These are phyloP conservation scores for Metschnikowia arizonensis DNA, from an alignment of 805 yeast genomes.

Conservation along the genomic window DNA sequence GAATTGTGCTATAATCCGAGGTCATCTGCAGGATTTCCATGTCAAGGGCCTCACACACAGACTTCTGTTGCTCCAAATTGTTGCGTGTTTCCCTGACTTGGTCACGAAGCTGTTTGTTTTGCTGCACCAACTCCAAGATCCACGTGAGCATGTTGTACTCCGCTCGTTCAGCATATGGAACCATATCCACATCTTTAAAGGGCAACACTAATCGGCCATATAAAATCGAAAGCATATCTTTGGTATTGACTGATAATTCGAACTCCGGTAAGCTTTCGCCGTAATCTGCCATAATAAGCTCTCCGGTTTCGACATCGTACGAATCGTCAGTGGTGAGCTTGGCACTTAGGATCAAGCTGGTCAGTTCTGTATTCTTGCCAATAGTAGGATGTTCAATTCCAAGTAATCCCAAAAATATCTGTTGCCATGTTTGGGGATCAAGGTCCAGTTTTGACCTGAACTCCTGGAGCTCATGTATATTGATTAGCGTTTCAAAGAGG, in stretches of 20 bases:
- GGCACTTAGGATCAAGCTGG: slow-evolving; percentile 14
- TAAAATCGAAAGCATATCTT: slow-evolving; percentile 11
- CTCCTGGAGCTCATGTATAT: slow-evolving; percentile 6
- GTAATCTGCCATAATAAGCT: slow-evolving; percentile 23
- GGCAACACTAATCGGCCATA: slow-evolving; percentile 12
- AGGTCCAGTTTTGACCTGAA: slow-evolving; percentile 11
- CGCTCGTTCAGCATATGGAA: slow-evolving; percentile 5
- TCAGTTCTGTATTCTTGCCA: not conserved
- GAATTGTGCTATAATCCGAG: slow-evolving; percentile 14
- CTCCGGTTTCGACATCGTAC: slow-evolving; percentile 22
- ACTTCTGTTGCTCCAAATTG: not conserved
- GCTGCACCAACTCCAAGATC: slow-evolving; percentile 10
- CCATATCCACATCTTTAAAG: slow-evolving; percentile 8
- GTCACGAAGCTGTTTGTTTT: slow-evolving; percentile 6
- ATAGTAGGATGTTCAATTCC: not conserved
- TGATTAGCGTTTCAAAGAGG: slow-evolving; percentile 10
- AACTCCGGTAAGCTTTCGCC: slow-evolving; percentile 12
- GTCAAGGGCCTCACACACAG: slow-evolving; percentile 7
- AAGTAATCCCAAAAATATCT: slow-evolving; percentile 6
- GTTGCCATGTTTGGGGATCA: slow-evolving; percentile 19
- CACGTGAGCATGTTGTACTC: slow-evolving; percentile 16
- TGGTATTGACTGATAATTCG: slow-evolving; percentile 11
- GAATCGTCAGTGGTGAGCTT: slow-evolving; percentile 23
- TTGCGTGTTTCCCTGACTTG: not conserved
- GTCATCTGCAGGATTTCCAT: slow-evolving; percentile 13